Conservation (phyloP, 257 asterid genomes). For the Solanum bulbocastanum region DNA sequence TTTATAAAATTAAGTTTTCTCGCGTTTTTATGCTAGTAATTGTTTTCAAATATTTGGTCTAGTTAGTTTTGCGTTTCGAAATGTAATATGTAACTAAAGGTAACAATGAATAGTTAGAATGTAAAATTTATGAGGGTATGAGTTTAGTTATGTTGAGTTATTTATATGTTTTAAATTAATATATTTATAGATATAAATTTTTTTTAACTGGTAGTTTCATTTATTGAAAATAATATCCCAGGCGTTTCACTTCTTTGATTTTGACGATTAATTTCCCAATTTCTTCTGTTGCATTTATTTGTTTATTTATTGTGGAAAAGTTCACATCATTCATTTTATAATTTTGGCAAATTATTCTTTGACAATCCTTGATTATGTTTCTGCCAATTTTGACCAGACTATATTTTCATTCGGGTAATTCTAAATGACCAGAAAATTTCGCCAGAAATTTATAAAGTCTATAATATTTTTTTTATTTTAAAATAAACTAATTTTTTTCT, state of each 20-base stretch:
- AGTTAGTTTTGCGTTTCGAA: not conserved
- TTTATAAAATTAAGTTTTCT: too few relatives aligned
- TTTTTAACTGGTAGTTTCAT: not conserved
- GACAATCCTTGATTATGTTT: not conserved
- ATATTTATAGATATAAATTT: not conserved
- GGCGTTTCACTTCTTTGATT: not conserved
- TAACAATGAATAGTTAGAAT: not conserved
- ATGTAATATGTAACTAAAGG: too few relatives aligned
- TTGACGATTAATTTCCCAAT: not conserved
- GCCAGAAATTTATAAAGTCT: too few relatives aligned
- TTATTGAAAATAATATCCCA: not conserved
- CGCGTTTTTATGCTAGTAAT: not conserved
- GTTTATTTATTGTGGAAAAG: not conserved
- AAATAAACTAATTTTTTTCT: too few relatives aligned
- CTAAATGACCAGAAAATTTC: too few relatives aligned
- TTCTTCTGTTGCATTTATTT: not conserved
- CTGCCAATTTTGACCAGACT: not conserved
- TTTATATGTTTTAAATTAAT: not conserved
- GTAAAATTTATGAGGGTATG: not conserved
- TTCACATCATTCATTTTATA: not conserved
- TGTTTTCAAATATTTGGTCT: too few relatives aligned
- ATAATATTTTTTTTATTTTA: too few relatives aligned
- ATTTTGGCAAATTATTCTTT: conserved; percentile 2
- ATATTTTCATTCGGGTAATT: not conserved
- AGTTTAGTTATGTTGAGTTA: not conserved